Evolutionary conservation across 1,284 basidiomycete genomes (phyloP), one percentile per base, ranked within the genome.

Genomic region (Ganoderma sp.): DNA sequence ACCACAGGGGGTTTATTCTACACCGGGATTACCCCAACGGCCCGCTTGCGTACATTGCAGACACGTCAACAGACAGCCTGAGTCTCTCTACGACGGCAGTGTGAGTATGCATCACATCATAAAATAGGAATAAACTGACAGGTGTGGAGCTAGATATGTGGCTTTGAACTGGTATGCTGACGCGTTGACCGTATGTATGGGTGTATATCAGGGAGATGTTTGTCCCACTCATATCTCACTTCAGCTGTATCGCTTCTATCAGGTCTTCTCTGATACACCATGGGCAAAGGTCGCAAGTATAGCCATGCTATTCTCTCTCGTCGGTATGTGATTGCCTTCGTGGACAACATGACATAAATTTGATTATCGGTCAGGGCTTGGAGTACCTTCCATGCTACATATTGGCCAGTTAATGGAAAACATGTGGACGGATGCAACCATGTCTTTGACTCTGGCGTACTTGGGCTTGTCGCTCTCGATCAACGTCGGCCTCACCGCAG

Each of bases 81-180:
- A 75, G 75, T 61, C 45, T 75, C 9, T 73, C 73, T 7, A 58
- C 77, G 4, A 76, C 78, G 15, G 68, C 69, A 22, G 69, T 77
- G 79, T 80, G 62, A 68, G 78, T 73, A 14, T 17, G 59, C 9
- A 7, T 28, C 50, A 25, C 17, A 10, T 28, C 48, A 28, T 15
- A 14, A 64, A 34, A 50, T n/a, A 7, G 14, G 8, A 19, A 39
- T 3, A 43, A 25, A 10, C 39, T 60, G n/a, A 59, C n/a, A 39
- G 37, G 19, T 42, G 10, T n/a, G 41, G 25, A 8, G 6, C 7
- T 66, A 80, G 79, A 58, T 81, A 78, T 67, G 67, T 81, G 1
- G 39, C 75, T 14, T 58, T 81, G 45, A 81, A 78, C 52, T 81
- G 79, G 79, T 66, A 77, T 8, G 73, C 76, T 2, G 81, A 81